These are phyloP conservation scores for Kappamyces sp. DNA, from an alignment of 192 early-diverging fungal species.

Conservation along the genomic window DNA sequence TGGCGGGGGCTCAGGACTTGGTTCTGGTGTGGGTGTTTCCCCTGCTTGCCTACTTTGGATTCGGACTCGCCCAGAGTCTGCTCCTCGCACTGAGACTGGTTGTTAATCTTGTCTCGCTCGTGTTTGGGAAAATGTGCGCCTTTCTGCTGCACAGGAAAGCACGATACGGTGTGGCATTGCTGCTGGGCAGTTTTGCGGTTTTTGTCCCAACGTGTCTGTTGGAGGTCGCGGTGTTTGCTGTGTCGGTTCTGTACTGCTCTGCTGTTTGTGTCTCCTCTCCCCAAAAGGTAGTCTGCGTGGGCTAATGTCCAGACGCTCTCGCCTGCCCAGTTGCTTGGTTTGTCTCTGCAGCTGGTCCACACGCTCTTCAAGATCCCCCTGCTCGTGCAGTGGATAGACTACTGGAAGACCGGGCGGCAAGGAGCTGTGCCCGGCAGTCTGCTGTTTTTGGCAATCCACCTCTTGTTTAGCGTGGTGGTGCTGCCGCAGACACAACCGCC, in stretches of 20 bases:
- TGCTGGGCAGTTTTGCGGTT: background rate
- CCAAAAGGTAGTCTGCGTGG: background rate
- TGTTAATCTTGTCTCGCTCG: no score
- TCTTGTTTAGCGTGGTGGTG: no score
- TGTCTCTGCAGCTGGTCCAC: background rate
- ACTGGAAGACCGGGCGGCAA: background rate
- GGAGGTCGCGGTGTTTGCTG: conserved; percentile 2
- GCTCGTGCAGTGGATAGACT: background rate
- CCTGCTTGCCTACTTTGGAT: no score
- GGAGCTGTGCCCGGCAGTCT: background rate
- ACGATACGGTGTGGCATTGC: background rate
- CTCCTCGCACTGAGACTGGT: no score
- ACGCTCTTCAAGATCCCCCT: conserved; percentile 2
- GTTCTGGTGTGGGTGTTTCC: no score
- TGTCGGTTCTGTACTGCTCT: conserved; percentile 4
- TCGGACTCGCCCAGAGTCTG: no score
- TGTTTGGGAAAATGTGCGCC: no score
- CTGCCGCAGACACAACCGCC: no score
- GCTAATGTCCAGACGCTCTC: background rate
- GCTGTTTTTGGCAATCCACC: background rate
- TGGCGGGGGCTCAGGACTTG: no score
- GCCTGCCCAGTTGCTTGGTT: conserved; percentile 1
- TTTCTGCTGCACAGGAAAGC: no score
- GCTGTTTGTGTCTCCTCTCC: background rate
- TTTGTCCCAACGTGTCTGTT: background rate